Conservation (phyloP, 1,284 basidiomycete species). For the Ceratobasidium sp. region DNA sequence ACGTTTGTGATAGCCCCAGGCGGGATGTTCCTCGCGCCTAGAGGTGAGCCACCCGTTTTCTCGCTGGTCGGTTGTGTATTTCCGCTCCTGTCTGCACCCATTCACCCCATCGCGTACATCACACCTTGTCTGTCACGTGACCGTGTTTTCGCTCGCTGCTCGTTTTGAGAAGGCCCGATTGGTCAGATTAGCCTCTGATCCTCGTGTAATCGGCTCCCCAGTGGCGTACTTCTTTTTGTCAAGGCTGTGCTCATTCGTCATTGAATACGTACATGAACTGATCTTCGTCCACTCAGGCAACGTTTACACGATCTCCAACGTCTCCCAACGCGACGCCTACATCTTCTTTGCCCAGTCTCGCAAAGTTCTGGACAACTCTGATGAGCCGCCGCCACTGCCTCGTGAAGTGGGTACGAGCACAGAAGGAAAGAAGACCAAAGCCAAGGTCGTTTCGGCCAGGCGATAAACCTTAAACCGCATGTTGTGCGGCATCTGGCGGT, state of each 20-base stretch:
- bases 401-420: background rate
- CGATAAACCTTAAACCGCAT: background rate
- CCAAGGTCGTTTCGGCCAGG: constrained; percentile 24
- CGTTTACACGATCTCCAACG: constrained; percentile 90
- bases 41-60: constrained; percentile 68
- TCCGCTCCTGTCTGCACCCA: background rate
- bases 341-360: constrained; percentile 96
- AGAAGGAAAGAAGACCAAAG: constrained; percentile 27
- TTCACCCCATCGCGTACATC: background rate
- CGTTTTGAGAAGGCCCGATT: background rate
- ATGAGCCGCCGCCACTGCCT: constrained; percentile 52
- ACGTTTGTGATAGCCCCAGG: constrained; percentile 84
- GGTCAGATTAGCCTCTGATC: background rate
- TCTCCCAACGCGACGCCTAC: constrained; percentile 81
- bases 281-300: constrained; percentile 72
- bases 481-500: background rate
- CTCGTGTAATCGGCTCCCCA: background rate
- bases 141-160: background rate
- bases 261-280: background rate
- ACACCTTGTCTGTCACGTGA: background rate
- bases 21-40: constrained; percentile 91
- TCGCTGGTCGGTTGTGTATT: background rate
- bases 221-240: background rate
- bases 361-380: constrained; percentile 68
- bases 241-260: background rate